Conservation (phyloP, 345 rosid species). For the Dovyalis caffra region DNA sequence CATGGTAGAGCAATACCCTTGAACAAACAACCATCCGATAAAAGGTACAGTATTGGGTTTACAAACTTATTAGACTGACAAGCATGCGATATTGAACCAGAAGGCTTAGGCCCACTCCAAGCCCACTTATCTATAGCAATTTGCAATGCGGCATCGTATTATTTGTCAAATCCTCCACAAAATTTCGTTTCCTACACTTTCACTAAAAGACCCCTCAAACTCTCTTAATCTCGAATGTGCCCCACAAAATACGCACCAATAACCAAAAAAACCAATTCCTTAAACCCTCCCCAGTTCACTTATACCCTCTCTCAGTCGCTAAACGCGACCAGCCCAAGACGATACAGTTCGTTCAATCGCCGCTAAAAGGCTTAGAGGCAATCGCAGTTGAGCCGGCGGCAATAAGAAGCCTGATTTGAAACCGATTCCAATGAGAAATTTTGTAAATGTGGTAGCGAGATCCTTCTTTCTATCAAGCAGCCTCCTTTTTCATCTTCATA, state of each 20-base stretch:
- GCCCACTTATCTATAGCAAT: neutral
- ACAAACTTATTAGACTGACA: too few species aligned
- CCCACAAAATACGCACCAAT: neutral
- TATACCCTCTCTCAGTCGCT: neutral
- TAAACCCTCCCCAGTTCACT: neutral
- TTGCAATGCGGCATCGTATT: neutral
- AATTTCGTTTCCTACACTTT: neutral
- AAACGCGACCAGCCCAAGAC: neutral
- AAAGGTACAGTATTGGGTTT: too few species aligned
- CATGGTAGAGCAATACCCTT: too few species aligned
- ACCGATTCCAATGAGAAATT: neutral
- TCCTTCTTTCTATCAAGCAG: constrained; percentile 3
- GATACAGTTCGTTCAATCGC: neutral
- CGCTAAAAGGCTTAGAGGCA: neutral
- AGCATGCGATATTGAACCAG: neutral
- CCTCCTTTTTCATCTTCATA: neutral
- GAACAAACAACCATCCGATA: too few species aligned
- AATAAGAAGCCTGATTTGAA: neutral
- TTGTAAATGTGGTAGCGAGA: constrained; percentile 1
- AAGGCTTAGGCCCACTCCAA: neutral
- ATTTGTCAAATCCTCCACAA: neutral
- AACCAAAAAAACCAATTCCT: neutral
- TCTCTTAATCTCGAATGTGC: neutral
- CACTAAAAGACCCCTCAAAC: neutral
- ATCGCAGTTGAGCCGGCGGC: neutral